These are phyloP conservation scores for Emericellopsis terricola DNA, from an alignment of 495 filamentous ascomycete genomes.

Conservation along the genomic window DNA sequence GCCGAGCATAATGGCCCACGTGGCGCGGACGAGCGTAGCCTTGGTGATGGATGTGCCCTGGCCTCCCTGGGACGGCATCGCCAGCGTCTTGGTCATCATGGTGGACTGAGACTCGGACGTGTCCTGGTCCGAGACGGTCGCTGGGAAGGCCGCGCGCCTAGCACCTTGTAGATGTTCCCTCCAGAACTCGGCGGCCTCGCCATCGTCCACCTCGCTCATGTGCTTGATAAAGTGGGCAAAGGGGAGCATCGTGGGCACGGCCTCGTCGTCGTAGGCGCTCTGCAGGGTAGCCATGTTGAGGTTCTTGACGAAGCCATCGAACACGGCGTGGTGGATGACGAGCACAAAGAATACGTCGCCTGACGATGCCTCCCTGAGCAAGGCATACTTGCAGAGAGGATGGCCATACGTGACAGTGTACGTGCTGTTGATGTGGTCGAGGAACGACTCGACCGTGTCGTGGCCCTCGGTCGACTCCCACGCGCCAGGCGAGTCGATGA, in stretches of 20 bases:
- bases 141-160: not conserved
- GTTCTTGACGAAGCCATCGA: slow-evolving; percentile 3
- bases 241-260: not conserved
- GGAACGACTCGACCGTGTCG: not conserved
- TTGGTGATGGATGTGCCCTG: no score
- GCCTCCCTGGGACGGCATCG: no score
- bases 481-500: slow-evolving; percentile 5
- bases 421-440: no score
- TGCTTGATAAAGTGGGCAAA: slow-evolving; percentile 1
- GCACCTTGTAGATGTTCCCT: not conserved
- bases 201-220: not conserved
- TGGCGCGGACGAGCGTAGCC: no score
- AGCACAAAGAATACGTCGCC: slow-evolving; percentile 8
- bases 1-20: slow-evolving; percentile 1
- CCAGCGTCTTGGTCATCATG: no score
- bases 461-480: slow-evolving; percentile 2
- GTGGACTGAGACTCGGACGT: no score
- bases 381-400: slow-evolving; percentile 8
- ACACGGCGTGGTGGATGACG: slow-evolving; percentile 3
- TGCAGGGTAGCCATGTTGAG: not conserved
- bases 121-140: no score
- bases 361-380: slow-evolving; percentile 5
- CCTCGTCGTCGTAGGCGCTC: not conserved
- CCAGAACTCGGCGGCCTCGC: no score
- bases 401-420: slow-evolving; percentile 5